Conservation (phyloP, 495 filamentous ascomycete genomes). For the Copromyces sp. region DNA sequence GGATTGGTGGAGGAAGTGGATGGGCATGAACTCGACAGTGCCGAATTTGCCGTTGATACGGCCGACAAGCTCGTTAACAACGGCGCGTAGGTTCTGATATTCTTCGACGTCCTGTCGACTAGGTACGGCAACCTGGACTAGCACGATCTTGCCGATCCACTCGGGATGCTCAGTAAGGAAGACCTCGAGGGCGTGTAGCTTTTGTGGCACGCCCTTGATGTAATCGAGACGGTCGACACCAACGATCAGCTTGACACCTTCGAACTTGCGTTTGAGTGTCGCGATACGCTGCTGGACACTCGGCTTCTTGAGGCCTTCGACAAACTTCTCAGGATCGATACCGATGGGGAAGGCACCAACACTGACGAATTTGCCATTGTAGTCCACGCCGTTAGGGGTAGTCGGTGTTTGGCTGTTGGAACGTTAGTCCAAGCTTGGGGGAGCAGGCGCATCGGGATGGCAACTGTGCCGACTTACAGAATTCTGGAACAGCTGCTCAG, state of each 20-base stretch:
- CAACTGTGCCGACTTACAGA: slow-evolving; percentile 41
- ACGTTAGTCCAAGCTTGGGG: not conserved
- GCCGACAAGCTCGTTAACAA: slow-evolving; percentile 85
- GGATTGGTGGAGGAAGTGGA: slow-evolving; percentile 89
- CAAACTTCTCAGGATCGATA: slow-evolving; percentile 93
- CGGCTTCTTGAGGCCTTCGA: slow-evolving; percentile 70
- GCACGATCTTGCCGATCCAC: slow-evolving; percentile 79
- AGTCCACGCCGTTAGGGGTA: slow-evolving; percentile 76
- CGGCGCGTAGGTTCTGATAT: slow-evolving; percentile 82
- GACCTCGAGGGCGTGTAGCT: slow-evolving; percentile 80
- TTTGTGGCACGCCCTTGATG: slow-evolving; percentile 94
- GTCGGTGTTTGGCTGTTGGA: slow-evolving; percentile 55
- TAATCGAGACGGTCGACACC: slow-evolving; percentile 91
- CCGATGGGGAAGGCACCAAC: slow-evolving; percentile 86
- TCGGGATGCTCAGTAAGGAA: slow-evolving; percentile 90
- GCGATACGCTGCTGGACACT: slow-evolving; percentile 72
- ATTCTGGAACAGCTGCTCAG: slow-evolving; percentile 75
- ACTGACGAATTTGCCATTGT: slow-evolving; percentile 59
- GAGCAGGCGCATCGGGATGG: not conserved
- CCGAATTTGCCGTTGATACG: slow-evolving; percentile 90
- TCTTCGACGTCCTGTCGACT: slow-evolving; percentile 90
- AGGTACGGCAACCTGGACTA: slow-evolving; percentile 90
- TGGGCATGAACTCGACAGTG: slow-evolving; percentile 85
- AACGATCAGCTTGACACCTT: slow-evolving; percentile 80
- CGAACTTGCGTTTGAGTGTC: slow-evolving; percentile 67